Evolutionary conservation across 208 protist genomes (phyloP), one percentile per base, ranked within the genome.

Genomic region (Leishmania turanica): DNA sequence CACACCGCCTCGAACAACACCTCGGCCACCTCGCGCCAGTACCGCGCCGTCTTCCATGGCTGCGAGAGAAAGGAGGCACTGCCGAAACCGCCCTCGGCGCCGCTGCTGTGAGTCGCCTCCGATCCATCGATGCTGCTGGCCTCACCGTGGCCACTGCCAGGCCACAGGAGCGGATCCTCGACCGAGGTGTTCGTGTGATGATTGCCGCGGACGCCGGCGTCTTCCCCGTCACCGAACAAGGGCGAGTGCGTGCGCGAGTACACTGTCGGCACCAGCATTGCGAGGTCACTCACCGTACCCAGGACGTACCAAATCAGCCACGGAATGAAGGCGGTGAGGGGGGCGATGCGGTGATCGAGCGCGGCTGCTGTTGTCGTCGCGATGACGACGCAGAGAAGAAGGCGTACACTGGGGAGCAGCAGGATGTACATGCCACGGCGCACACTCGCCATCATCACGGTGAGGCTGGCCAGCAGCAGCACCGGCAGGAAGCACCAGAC

Each of bases 1-100:
- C 90, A 94, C 31, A 81, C 70, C 71, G 73, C 80, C 75, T 92
- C 87, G 42, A 90, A 84, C 11, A 85, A 27, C 17, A 78, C 65
- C 62, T 80, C 77, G 21, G 81, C 78, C 11, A 87, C 42, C 6
- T 80, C 75, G 17, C 70, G 76, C 80, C 73, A 80, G 77, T 87
- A 87, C 40, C 58, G 75, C 40, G 45, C 54, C 62, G 82, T 82
- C 21, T 51, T 60, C 79, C 79, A 84, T 42, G 84, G 80, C 17
- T n/a, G 62, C 27, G 31, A 27, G 45, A 27, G 1, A 2, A 15
- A 4, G 54, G 49, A 31, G 49, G 75, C 62, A 21, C 49, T 17
- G 64, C 37, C 60, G 37, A 42, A 15, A 15, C 56, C 75, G 58
- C 75, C 21, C 17, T 69, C 51, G 27, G 13, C 19, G 31, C 45